phyloP scores from a whole-genome alignment of 208 protist genomes.

The Jaenimonas drosophilae region DNA sequence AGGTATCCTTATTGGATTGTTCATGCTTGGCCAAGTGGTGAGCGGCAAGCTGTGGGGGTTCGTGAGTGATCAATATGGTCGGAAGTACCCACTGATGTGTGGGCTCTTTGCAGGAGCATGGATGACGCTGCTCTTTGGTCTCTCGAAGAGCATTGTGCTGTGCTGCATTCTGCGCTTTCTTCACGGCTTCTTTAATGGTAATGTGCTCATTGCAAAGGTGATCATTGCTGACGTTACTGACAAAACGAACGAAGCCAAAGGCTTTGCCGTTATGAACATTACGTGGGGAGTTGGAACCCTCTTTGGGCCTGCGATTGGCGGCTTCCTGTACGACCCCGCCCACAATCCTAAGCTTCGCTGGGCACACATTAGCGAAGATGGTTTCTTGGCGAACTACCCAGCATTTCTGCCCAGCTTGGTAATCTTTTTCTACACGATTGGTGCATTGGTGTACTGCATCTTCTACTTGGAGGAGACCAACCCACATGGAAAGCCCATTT shows the following conservation, averaged over 20 bases:
- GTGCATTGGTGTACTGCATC: conserved; percentile 20
- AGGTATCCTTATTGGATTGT: conserved; percentile 25
- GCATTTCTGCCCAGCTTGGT: conserved; percentile 41
- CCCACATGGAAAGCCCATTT: background rate
- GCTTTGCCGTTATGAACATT: conserved; percentile 95
- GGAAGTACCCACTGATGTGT: conserved; percentile 12
- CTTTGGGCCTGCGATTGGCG: conserved; percentile 47
- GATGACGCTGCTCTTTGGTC: conserved; percentile 27
- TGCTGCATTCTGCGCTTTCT: conserved; percentile 47
- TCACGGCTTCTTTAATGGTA: conserved; percentile 65
- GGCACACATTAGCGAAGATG: conserved; percentile 16
- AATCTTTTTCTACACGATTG: conserved; percentile 24
- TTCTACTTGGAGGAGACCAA: conserved; percentile 40
- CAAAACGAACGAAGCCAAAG: conserved; percentile 49
- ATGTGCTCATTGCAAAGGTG: conserved; percentile 56
- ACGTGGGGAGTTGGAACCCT: conserved; percentile 46
- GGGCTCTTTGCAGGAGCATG: conserved; percentile 19
- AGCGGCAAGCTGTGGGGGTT: conserved; percentile 26
- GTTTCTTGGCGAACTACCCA: conserved; percentile 31
- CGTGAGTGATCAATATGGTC: conserved; percentile 36
- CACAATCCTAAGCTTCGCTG: conserved; percentile 16
- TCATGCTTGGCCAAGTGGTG: conserved; percentile 35
- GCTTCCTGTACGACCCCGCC: conserved; percentile 64
- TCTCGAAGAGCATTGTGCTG: conserved; percentile 22
- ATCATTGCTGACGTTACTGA: conserved; percentile 70